phyloP scores from a whole-genome alignment of 441 rosid species.

The Pelargonium fulgidum region DNA sequence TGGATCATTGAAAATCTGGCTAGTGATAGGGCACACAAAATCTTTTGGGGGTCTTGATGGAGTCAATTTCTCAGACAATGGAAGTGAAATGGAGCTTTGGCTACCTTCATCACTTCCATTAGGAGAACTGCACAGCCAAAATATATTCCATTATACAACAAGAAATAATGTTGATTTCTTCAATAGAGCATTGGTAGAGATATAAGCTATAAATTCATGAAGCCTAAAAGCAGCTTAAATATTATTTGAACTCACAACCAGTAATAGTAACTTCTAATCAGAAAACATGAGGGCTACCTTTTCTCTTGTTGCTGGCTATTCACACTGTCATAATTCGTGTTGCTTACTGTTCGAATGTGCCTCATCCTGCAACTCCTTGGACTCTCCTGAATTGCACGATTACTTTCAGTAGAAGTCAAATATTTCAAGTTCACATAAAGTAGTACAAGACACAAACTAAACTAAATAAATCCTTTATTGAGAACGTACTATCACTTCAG shows the following conservation, averaged over 20 bases:
- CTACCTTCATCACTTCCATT: constrained; percentile 43
- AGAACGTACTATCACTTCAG: constrained; percentile 28
- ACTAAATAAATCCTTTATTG: constrained; percentile 1
- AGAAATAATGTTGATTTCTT: neutral
- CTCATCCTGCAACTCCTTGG: constrained; percentile 23
- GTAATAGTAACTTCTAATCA: neutral
- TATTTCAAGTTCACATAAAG: constrained; percentile 8
- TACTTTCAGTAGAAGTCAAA: constrained; percentile 20
- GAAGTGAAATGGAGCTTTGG: constrained; percentile 38
- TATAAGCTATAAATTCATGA: neutral
- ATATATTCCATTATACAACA: neutral
- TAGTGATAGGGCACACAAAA: constrained; percentile 62
- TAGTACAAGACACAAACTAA: neutral
- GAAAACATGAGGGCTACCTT: constrained; percentile 24
- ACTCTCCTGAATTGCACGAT: constrained; percentile 22
- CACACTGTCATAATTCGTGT: constrained; percentile 29
- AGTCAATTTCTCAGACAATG: constrained; percentile 40
- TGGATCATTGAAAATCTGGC: constrained; percentile 57
- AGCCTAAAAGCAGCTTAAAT: neutral
- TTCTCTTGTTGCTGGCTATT: constrained; percentile 28
- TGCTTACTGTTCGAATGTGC: constrained; percentile 19
- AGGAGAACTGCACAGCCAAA: constrained; percentile 28
- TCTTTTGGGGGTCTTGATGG: constrained; percentile 55
- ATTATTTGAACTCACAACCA: neutral
- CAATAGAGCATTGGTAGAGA: neutral